Base-by-base conservation (phyloP, 2,329 filamentous ascomycete genomes). In the Blastomyces emzantsi region DNA sequence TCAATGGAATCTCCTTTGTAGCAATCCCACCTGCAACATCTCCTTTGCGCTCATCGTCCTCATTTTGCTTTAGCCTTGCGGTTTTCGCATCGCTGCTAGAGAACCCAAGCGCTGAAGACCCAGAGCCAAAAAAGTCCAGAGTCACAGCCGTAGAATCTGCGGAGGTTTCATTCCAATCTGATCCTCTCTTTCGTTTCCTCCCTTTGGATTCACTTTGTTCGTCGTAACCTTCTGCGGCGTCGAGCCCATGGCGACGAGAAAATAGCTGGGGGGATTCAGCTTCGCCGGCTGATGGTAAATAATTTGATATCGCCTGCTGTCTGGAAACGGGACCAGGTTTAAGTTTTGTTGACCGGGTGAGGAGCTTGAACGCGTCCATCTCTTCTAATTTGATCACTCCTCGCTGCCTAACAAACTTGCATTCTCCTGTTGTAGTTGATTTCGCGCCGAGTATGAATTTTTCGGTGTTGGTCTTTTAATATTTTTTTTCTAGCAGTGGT, bases 291-390 rank as follows among this genome's bases (percentile, higher is more conserved):
- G 77, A 78, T 11, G 77, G 77, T 9, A 78, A 70, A 64, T 70
- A 71, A 28, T 66, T 68, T 56, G 70, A 67, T 33, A 64, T 67
- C 61, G 70, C 66, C 43, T 62, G 49, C 64, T 72, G 66, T 47
- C 68, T 64, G n/a, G 70, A 66, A 52, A 70, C 63, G 56, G 71
- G 62, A 33, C 68, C 67, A 49, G 73, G 56, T 68, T 77, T 79
- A 33, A 79, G 67, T 62, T 77, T 78, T 17, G 76, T 78, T 39
- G 77, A 78, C 64, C 78, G 69, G 9, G 77, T 79, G 64, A 80
- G 70, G 57, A 80, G 69, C 68, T 72, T 77, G 65, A 80, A 77
- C 22, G 77, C 77, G 66, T 80, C 78, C 78, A 80, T 80, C 43
- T 63, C 71, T 62, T 15, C 22, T 28, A 9, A 45, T 45, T 17